These are phyloP conservation scores for Pseudogymnoascus sp. DNA, from an alignment of 2,329 filamentous ascomycete genomes.

Conservation along the genomic window DNA sequence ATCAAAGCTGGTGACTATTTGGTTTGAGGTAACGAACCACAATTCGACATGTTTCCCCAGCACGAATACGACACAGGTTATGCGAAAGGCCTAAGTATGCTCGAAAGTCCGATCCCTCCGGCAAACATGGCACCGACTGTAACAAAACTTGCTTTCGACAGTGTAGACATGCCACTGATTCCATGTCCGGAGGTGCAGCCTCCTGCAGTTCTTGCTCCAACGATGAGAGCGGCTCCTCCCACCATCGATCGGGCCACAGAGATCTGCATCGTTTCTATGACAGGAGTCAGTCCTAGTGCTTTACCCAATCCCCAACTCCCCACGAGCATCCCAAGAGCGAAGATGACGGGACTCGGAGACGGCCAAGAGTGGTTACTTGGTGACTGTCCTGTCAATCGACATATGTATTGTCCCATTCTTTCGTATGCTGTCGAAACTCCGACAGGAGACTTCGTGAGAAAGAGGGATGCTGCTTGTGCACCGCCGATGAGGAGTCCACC, in stretches of 20 bases:
- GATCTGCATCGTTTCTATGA: conserved; percentile 23
- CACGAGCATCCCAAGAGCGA: conserved; percentile 41
- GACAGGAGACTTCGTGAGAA: conserved; percentile 43
- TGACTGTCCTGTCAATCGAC: conserved; percentile 32
- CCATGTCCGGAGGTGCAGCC: conserved; percentile 64
- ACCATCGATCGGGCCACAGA: conserved; percentile 34
- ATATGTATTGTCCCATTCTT: conserved; percentile 47
- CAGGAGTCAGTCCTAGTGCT: conserved; percentile 11
- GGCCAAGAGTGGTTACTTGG: background rate
- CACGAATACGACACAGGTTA: too few species aligned
- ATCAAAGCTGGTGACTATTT: too few species aligned
- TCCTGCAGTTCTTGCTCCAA: conserved; percentile 53
- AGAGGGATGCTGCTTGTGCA: conserved; percentile 48
- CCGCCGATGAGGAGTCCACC: conserved; percentile 51
- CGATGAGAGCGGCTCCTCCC: conserved; percentile 48
- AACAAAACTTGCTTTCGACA: conserved; percentile 53
- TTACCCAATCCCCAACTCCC: conserved; percentile 33
- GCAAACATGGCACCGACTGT: conserved; percentile 51
- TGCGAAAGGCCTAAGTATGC: too few species aligned
- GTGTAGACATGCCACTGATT: conserved; percentile 53
- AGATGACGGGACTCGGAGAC: conserved; percentile 30
- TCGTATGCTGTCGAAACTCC: conserved; percentile 55
- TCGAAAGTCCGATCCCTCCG: conserved; percentile 33
- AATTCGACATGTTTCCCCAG: too few species aligned
- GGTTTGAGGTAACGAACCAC: too few species aligned